phyloP scores from a whole-genome alignment of 225 moss, liverwort and hornwort species.

The Antitrichia curtipendula region DNA sequence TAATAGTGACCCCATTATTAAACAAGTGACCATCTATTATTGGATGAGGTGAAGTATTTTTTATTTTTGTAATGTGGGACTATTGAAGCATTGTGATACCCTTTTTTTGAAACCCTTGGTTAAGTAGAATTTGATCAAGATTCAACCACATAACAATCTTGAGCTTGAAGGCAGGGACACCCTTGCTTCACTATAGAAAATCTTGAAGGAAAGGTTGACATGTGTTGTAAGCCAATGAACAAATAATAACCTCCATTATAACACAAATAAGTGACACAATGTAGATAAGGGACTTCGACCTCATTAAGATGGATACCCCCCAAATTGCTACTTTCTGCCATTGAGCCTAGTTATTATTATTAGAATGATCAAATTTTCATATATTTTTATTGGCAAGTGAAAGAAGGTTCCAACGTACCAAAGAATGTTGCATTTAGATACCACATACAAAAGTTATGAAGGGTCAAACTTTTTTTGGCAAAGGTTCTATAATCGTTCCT shows the following conservation, averaged over 20 bases:
- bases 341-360: too few species aligned
- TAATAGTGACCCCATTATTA: accelerated
- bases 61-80: not conserved
- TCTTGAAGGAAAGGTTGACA: not conserved
- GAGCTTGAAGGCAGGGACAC: accelerated
- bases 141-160: not conserved
- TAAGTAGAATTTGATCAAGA: accelerated
- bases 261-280: too few species aligned
- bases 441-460: too few species aligned
- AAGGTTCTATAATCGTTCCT: too few species aligned
- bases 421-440: too few species aligned
- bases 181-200: not conserved
- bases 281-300: not conserved
- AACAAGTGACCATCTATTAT: accelerated
- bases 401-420: too few species aligned
- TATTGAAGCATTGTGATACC: too few species aligned
- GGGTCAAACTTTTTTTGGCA: too few species aligned
- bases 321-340: too few species aligned
- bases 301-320: too few species aligned
- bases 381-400: too few species aligned
- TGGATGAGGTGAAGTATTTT: not conserved
- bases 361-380: too few species aligned
- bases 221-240: accelerated
- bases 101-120: not conserved
- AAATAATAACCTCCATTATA: not conserved